Conservation (phyloP, 1,139 yeast species). For the Blastobotrys persicus region DNA sequence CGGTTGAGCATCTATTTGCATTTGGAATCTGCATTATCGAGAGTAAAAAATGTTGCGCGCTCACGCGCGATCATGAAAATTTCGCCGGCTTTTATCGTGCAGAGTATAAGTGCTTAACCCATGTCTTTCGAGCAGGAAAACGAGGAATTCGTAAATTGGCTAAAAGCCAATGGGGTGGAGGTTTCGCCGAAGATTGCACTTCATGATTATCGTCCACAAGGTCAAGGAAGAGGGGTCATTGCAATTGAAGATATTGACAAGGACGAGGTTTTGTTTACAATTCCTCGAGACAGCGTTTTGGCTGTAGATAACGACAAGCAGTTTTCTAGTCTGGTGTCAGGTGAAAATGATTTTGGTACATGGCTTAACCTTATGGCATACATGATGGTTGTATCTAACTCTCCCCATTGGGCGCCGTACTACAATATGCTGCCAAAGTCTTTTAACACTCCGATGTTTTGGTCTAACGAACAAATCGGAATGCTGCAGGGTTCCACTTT, state of each 20-base stretch:
- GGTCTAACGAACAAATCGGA: slow-evolving; percentile 55
- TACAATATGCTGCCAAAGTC: slow-evolving; percentile 63
- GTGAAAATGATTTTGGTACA: slow-evolving; percentile 45
- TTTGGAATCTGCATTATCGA: too few species aligned
- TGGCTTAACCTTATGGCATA: slow-evolving; percentile 79
- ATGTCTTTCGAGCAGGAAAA: slow-evolving; percentile 7
- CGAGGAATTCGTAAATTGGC: slow-evolving; percentile 51
- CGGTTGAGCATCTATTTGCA: too few species aligned
- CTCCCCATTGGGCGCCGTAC: slow-evolving; percentile 64
- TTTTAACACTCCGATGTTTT: slow-evolving; percentile 75
- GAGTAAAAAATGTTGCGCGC: too few species aligned
- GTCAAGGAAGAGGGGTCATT: slow-evolving; percentile 77
- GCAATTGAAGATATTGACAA: slow-evolving; percentile 62
- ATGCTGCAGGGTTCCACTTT: slow-evolving; percentile 72
- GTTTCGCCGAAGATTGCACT: slow-evolving; percentile 58
- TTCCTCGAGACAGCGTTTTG: slow-evolving; percentile 60
- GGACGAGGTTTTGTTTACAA: slow-evolving; percentile 59
- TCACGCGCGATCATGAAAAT: not conserved
- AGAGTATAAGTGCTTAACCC: not conserved
- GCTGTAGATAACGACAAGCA: slow-evolving; percentile 55
- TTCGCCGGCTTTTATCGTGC: not conserved
- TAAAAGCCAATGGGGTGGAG: slow-evolving; percentile 44
- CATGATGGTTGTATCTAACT: slow-evolving; percentile 54
- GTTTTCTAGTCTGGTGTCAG: slow-evolving; percentile 38
- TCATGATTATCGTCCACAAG: slow-evolving; percentile 53